A percentile compares a stretch with the other conserved stretches of the same genome.
Evolutionary conservation across 1,139 yeast genomes (phyloP).

Genomic region (Candida glucosophila): DNA sequence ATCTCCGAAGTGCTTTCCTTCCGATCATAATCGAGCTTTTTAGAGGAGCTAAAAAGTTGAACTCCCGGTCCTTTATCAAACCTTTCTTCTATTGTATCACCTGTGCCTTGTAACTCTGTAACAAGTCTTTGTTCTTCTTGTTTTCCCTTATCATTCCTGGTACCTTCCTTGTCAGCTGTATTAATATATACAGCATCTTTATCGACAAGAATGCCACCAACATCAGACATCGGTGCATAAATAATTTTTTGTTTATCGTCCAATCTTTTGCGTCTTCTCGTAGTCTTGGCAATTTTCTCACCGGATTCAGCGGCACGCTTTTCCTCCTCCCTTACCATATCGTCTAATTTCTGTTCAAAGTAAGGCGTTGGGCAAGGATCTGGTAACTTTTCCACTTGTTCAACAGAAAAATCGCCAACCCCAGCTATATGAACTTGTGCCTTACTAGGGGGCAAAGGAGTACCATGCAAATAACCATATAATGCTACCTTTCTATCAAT

Average conservation of each 20-base stretch:
- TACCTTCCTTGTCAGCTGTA: conserved; percentile 55
- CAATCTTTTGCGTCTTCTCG: conserved; percentile 75
- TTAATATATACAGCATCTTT: conserved; percentile 95
- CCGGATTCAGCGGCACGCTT: conserved; percentile 58
- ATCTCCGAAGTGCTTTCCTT: conserved; percentile 28
- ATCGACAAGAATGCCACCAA: conserved; percentile 94
- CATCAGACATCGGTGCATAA: conserved; percentile 99
- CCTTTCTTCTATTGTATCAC: conserved; percentile 54
- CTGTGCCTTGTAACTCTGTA: conserved; percentile 67
- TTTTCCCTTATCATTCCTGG: conserved; percentile 54
- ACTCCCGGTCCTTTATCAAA: conserved; percentile 61
- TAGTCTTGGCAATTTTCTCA: conserved; percentile 41
- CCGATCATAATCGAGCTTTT: conserved; percentile 34
- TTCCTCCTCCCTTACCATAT: conserved; percentile 60
- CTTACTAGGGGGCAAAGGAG: conserved; percentile 65
- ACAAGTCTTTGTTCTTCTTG: conserved; percentile 83
- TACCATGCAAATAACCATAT: conserved; percentile 93
- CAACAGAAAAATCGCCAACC: conserved; percentile 77
- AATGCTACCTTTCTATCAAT: conserved; percentile 84
- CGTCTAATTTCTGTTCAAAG: conserved; percentile 79
- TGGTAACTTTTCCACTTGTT: conserved; percentile 78
- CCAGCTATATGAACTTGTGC: conserved; percentile 93
- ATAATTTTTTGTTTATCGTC: conserved; percentile 92
- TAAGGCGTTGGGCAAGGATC: conserved; percentile 99
- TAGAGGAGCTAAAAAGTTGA: conserved; percentile 58